Evolutionary conservation across 2,329 filamentous ascomycete genomes (phyloP).

Genomic region (Aspergillus ustus): DNA sequence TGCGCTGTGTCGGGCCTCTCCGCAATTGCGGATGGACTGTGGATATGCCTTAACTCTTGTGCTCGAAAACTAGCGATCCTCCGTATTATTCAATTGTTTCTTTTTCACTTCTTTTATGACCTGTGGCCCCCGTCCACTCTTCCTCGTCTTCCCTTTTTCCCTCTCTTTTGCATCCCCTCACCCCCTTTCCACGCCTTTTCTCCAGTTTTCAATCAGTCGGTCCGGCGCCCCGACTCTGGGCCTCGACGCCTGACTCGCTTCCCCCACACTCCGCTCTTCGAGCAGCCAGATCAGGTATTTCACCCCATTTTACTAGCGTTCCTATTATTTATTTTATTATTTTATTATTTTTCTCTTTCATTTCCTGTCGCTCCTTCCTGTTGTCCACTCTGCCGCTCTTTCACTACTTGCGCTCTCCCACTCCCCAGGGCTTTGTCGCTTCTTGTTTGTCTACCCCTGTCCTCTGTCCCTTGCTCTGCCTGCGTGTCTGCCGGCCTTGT

Average conservation of each 20-base stretch:
- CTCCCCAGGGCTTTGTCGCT: constrained; percentile 1
- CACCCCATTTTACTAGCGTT: constrained; percentile 1
- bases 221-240: constrained; percentile 37
- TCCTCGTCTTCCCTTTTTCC: constrained; percentile 14
- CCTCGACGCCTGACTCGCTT: constrained; percentile 27
- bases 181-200: constrained; percentile 31
- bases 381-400: neutral
- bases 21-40: constrained; percentile 22
- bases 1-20: constrained; percentile 17
- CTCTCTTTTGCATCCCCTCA: neutral
- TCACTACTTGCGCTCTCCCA: neutral
- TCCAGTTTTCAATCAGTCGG: constrained; percentile 29
- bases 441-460: neutral
- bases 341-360: neutral
- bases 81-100: neutral
- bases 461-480: constrained; percentile 8
- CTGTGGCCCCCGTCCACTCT: neutral
- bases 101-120: constrained; percentile 2
- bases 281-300: constrained; percentile 17
- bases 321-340: neutral
- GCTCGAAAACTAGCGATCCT: constrained; percentile 2
- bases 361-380: neutral
- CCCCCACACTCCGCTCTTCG: constrained; percentile 43
- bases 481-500: constrained; percentile 10
- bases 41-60: neutral